These are phyloP conservation scores for Porphyrellus cyaneotinctus DNA, from an alignment of 768 basidiomycete genomes.

Conservation along the genomic window DNA sequence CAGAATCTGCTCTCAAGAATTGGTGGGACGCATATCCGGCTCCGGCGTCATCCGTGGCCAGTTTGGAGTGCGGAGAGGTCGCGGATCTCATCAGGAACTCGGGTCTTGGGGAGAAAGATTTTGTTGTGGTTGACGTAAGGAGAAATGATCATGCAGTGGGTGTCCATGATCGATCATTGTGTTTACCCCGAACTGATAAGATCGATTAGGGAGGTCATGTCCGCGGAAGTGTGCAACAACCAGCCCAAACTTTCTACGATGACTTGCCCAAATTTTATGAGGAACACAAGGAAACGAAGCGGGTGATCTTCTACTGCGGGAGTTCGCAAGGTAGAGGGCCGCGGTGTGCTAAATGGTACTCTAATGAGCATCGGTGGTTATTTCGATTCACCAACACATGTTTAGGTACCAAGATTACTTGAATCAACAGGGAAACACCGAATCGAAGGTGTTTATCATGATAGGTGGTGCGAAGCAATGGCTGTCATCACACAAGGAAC, in stretches of 20 bases:
- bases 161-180: not conserved
- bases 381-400: not conserved
- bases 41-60: constrained; percentile 27
- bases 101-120: constrained; percentile 16
- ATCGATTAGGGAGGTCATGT: constrained; percentile 48
- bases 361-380: not conserved
- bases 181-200: not conserved
- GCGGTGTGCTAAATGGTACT: constrained; percentile 53
- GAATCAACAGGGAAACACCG: constrained; percentile 26
- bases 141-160: constrained; percentile 43
- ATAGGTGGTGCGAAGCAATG: constrained; percentile 44
- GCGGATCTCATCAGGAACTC: constrained; percentile 27
- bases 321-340: constrained; percentile 51
- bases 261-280: constrained; percentile 40
- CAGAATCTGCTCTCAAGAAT: constrained; percentile 29
- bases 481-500: constrained; percentile 28
- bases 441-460: constrained; percentile 40
- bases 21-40: constrained; percentile 57
- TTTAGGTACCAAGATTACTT: constrained; percentile 51
- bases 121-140: constrained; percentile 50
- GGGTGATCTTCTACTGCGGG: constrained; percentile 53
- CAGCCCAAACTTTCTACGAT: constrained; percentile 50
- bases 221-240: constrained; percentile 44
- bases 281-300: constrained; percentile 35
- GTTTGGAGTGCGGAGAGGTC: constrained; percentile 36